Percentiles rank a stretch among this genome's conserved stretches.
Conservation (phyloP, 306 rosid species). For the Lotus japonicus region DNA sequence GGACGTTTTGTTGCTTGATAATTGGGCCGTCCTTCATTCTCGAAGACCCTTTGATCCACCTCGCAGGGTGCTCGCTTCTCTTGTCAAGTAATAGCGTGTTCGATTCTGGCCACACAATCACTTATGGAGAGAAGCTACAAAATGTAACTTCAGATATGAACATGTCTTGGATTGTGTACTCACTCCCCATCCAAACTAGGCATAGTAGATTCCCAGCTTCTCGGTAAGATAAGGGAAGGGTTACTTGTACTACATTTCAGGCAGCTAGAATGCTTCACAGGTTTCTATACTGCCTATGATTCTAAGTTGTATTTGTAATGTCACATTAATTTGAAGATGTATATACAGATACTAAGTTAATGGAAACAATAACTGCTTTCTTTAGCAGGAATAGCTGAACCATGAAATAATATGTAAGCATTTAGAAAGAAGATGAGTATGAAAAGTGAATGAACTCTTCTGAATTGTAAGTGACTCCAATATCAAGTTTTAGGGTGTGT, state of each 20-base stretch:
- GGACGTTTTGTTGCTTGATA: slow-evolving; percentile 69
- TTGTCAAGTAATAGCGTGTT: slow-evolving; percentile 19
- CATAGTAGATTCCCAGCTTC: neutral
- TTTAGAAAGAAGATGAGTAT: neutral
- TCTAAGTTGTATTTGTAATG: neutral
- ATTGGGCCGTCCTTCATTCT: slow-evolving; percentile 82
- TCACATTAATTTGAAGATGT: neutral
- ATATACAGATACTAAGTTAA: neutral
- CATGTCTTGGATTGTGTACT: no score
- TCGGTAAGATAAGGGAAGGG: neutral
- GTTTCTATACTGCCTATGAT: neutral
- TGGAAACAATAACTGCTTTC: neutral
- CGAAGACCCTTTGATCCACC: slow-evolving; percentile 65
- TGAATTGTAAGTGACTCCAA: no score
- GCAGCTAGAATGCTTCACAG: neutral
- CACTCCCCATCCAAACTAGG: no score
- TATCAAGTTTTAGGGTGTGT: no score
- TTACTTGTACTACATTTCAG: neutral
- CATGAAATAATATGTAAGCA: neutral
- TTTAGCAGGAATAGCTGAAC: neutral
- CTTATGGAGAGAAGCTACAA: no score
- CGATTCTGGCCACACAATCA: no score
- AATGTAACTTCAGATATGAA: no score
- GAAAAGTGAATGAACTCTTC: neutral
- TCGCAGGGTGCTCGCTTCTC: slow-evolving; percentile 37